These are phyloP conservation scores for Lachnellula suecica DNA, from an alignment of 2,329 filamentous ascomycete species.

Conservation along the genomic window DNA sequence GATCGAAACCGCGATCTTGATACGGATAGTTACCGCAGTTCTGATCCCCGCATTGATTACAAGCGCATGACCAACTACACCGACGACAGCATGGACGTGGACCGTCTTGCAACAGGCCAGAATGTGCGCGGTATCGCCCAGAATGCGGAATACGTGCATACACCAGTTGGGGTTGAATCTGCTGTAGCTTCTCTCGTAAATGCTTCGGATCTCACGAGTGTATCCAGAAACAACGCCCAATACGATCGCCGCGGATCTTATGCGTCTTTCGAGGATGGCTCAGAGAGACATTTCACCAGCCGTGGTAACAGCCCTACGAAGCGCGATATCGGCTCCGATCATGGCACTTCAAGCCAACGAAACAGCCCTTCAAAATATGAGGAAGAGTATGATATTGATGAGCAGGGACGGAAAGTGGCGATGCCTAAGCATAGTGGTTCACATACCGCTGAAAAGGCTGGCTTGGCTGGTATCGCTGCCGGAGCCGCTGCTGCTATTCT, in stretches of 20 bases:
- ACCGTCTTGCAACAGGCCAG: constrained; percentile 62
- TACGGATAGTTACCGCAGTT: constrained; percentile 58
- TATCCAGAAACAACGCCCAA: constrained; percentile 48
- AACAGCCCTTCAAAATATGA: constrained; percentile 28
- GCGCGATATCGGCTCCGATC: constrained; percentile 18
- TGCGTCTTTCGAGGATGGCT: constrained; percentile 34
- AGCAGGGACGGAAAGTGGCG: constrained; percentile 32
- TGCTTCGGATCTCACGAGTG: constrained; percentile 70
- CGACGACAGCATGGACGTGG: constrained; percentile 57
- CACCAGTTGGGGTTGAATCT: constrained; percentile 75
- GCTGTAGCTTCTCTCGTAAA: constrained; percentile 84
- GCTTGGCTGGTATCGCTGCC: constrained; percentile 25
- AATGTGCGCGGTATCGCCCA: constrained; percentile 69
- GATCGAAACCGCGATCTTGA: constrained; percentile 48
- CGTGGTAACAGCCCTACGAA: constrained; percentile 46
- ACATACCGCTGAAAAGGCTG: constrained; percentile 27
- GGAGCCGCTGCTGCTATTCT: constrained; percentile 30
- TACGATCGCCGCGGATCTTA: constrained; percentile 31
- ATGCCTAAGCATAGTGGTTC: constrained; percentile 30
- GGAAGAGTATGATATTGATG: constrained; percentile 34
- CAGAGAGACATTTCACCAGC: constrained; percentile 33
- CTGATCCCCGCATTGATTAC: constrained; percentile 54
- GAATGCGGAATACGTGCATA: constrained; percentile 76
- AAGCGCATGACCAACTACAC: constrained; percentile 53
- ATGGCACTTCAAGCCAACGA: constrained; percentile 20